These are phyloP conservation scores for Fereydounia khargensis DNA, from an alignment of 1,284 basidiomycete species.

Conservation along the genomic window DNA sequence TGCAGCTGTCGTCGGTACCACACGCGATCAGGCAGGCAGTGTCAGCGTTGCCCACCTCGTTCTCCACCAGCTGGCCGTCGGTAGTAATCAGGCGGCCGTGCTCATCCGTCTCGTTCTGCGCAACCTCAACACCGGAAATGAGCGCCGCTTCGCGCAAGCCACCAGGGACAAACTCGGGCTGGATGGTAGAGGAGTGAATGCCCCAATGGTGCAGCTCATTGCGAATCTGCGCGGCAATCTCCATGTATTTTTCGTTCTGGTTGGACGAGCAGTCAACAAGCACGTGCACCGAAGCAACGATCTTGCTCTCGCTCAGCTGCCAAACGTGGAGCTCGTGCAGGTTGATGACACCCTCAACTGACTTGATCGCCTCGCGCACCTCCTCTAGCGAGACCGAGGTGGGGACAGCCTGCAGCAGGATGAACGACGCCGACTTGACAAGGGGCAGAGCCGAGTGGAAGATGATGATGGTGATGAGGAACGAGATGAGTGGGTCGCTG, in stretches of 20 bases:
- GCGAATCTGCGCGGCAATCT: conserved; percentile 78
- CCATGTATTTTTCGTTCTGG: conserved; percentile 74
- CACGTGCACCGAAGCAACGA: conserved; percentile 94
- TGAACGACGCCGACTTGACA: conserved; percentile 90
- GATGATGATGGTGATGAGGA: conserved; percentile 94
- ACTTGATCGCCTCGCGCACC: conserved; percentile 75
- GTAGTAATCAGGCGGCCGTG: conserved; percentile 41
- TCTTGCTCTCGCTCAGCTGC: conserved; percentile 84
- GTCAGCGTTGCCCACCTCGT: conserved; percentile 38
- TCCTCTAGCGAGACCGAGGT: conserved; percentile 81
- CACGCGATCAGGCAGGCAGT: conserved; percentile 50
- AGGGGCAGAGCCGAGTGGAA: conserved; percentile 92
- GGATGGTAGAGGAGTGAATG: conserved; percentile 72
- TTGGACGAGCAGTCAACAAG: conserved; percentile 65
- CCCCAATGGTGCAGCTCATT: conserved; percentile 81
- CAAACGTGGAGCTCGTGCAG: conserved; percentile 90
- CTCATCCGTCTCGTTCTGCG: conserved; percentile 22
- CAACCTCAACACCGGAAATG: conserved; percentile 44
- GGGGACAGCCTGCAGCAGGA: conserved; percentile 94
- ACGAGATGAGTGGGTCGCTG: conserved; percentile 88
- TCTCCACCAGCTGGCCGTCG: conserved; percentile 44
- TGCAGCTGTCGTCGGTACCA: conserved; percentile 41
- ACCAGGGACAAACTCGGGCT: conserved; percentile 54
- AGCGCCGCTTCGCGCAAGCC: conserved; percentile 48
- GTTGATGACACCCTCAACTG: conserved; percentile 81